Evolutionary conservation across 805 yeast species (phyloP), one percentile per base, ranked within the genome.

Genomic region (Monosporozyma servazzii): DNA sequence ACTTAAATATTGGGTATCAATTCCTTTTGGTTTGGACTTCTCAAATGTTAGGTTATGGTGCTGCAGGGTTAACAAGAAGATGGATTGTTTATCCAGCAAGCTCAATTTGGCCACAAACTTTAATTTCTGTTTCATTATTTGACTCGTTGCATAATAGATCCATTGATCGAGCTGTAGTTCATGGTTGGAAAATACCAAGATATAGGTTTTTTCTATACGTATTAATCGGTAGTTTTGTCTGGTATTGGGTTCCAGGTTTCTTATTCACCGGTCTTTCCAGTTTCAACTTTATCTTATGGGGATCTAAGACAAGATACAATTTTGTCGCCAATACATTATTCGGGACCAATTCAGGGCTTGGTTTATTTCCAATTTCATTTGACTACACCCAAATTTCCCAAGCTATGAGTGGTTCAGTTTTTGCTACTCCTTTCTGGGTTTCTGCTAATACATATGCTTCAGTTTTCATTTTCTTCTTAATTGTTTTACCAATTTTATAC

Each of bases 201-300:
- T 75, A 73, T 57, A 68, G 64, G 50, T 76, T 80, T 56, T 82
- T 82, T 66, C 54, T 71, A 30, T 49, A 69, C 36, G 71, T 71
- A 2, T 71, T 78, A 49, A 48, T 58, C 15, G 63, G 66, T n/a
- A 63, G 74, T 23, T 81, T 81, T 57, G 54, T 74, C 3, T 83
- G 82, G 76, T 79, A 79, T 59, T 82, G 84, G 81, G 67, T 84
- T 56, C 88, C 88, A 3, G 84, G 82, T 51, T 82, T 72, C 59
- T 69, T 85, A 23, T 82, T 82, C 68, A 69, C 71, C 15, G 87
- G 80, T 1, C 71, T 84, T 51, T 73, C 81, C 0, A 76, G 77
- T 58, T 84, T 85, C 66, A 77, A 74, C n/a, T 63, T 73, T 51
- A 58, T 71, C 23, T 52, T 66, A n/a, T 68, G 72, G 71, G 66